Conservation (phyloP, 106 monocot genomes). For the Hemerocallis citrina region DNA sequence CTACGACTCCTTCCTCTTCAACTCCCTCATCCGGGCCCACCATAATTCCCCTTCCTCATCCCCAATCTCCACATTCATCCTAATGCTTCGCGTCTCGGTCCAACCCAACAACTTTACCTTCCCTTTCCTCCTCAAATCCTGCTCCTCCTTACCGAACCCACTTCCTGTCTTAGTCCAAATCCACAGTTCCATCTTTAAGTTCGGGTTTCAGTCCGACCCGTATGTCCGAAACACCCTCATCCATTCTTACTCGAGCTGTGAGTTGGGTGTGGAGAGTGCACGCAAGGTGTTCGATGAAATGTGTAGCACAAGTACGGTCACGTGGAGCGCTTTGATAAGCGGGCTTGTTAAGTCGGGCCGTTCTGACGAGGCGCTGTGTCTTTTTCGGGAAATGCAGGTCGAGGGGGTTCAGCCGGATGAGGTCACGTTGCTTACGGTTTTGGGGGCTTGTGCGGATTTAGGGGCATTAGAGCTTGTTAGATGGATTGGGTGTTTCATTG, state of each 20-base stretch:
- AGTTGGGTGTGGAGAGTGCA: slow-evolving; percentile 10
- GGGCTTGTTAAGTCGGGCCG: slow-evolving; percentile 41
- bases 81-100: slow-evolving; percentile 48
- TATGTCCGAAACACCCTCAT: slow-evolving; percentile 67
- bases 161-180: slow-evolving; percentile 13
- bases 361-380: slow-evolving; percentile 34
- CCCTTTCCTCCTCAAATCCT: slow-evolving; percentile 80
- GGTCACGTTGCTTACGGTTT: slow-evolving; percentile 34
- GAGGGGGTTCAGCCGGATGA: slow-evolving; percentile 33
- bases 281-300: slow-evolving; percentile 42
- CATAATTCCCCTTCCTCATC: slow-evolving; percentile 11
- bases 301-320: slow-evolving; percentile 24
- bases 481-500: slow-evolving; percentile 47
- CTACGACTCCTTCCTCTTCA: slow-evolving; percentile 51
- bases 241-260: slow-evolving; percentile 30
- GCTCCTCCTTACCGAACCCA: slow-evolving; percentile 18
- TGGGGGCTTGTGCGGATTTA: slow-evolving; percentile 51
- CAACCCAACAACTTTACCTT: slow-evolving; percentile 82
- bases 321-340: slow-evolving; percentile 70
- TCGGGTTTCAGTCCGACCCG: slow-evolving; percentile 26
- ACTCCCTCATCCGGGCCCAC: slow-evolving; percentile 42
- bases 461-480: slow-evolving; percentile 40
- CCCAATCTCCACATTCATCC: slow-evolving; percentile 33
- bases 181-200: slow-evolving; percentile 33
- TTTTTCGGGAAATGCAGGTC: slow-evolving; percentile 57